Percentiles rank a stretch among this genome's conserved stretches.
Conservation (phyloP, 768 basidiomycete species). For the Crepidotus variabilis region DNA sequence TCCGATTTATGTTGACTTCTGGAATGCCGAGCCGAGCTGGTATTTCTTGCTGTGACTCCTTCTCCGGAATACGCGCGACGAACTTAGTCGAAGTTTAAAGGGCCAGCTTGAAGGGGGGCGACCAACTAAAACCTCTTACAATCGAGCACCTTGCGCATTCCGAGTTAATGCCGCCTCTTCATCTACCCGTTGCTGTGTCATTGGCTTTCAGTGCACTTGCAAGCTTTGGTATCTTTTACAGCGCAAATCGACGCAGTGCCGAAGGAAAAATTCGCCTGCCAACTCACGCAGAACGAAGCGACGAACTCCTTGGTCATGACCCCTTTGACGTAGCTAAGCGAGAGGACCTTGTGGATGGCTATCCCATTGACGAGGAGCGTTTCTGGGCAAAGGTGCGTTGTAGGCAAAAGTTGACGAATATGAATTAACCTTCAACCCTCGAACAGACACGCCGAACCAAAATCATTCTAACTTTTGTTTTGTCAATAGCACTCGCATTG, state of each 20-base stretch:
- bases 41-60: too few relatives aligned
- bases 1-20: too few relatives aligned
- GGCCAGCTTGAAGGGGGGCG: too few relatives aligned
- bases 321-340: slow-evolving; percentile 52
- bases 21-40: too few relatives aligned
- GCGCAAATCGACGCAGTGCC: slow-evolving; percentile 29
- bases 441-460: slow-evolving; percentile 60
- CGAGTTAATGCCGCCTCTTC: slow-evolving; percentile 62
- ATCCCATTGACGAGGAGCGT: slow-evolving; percentile 26
- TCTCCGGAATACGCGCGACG: not conserved
- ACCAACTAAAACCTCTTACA: too few relatives aligned
- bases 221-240: slow-evolving; percentile 43
- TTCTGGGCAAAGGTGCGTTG: slow-evolving; percentile 32
- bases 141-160: too few relatives aligned
- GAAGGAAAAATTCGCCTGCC: slow-evolving; percentile 38
- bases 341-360: slow-evolving; percentile 47
- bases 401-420: slow-evolving; percentile 26
- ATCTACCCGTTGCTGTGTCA: slow-evolving; percentile 48
- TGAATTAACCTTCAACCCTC: not conserved
- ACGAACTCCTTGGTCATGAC: slow-evolving; percentile 25
- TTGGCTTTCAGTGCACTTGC: slow-evolving; percentile 39
- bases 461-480: slow-evolving; percentile 39
- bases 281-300: slow-evolving; percentile 13
- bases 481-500: slow-evolving; percentile 44
- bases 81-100: too few relatives aligned